These are phyloP conservation scores for Polymyxa betae DNA, from an alignment of 208 protist genomes.

Conservation along the genomic window DNA sequence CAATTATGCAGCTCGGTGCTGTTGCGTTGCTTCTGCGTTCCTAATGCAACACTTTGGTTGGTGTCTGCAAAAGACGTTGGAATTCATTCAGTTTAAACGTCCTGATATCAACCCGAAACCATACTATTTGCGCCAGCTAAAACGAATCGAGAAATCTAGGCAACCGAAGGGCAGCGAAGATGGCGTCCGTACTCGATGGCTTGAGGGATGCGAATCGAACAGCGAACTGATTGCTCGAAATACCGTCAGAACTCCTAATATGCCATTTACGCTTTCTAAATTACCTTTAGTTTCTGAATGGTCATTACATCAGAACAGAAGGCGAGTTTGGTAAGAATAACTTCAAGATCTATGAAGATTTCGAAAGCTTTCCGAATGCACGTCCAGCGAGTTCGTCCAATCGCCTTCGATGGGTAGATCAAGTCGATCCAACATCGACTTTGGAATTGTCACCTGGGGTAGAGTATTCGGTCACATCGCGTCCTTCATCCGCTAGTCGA, in stretches of 20 bases:
- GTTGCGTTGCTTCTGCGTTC: conserved; percentile 19
- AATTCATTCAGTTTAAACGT: conserved; percentile 46
- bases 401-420: neutral
- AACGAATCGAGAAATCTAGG: neutral
- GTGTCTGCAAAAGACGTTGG: conserved; percentile 21
- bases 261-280: neutral
- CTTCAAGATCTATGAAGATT: neutral
- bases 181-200: neutral
- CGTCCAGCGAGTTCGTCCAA: neutral
- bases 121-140: conserved; percentile 10
- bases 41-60: conserved; percentile 40
- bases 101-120: conserved; percentile 38
- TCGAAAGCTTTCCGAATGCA: neutral
- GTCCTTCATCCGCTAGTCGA: too few relatives aligned
- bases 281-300: neutral
- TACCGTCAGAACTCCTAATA: neutral
- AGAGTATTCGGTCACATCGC: neutral
- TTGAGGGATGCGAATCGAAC: neutral
- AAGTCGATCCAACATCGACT: neutral
- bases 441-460: neutral
- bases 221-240: neutral
- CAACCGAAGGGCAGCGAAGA: too few relatives aligned
- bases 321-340: neutral
- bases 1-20: conserved; percentile 40
- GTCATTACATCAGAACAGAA: neutral